Percentiles rank a stretch among this genome's conserved stretches.
Evolutionary conservation across 1,139 yeast species (phyloP).

Genomic region (Suhomyces panamericanus): DNA sequence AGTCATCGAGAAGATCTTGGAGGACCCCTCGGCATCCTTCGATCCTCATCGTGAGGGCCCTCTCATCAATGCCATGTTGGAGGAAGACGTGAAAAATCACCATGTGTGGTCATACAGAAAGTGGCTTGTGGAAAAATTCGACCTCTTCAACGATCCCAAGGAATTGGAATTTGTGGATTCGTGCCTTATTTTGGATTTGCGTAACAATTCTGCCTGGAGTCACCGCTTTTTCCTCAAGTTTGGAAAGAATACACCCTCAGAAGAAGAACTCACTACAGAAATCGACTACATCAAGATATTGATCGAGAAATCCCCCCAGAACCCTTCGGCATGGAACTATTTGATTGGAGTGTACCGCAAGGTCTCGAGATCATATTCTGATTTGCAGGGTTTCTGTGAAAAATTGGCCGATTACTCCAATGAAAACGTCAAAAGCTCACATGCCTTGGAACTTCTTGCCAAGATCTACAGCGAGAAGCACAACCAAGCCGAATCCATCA

Average conservation of each 20-base stretch:
- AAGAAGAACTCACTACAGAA: slow-evolving; percentile 30
- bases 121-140: slow-evolving; percentile 67
- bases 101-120: slow-evolving; percentile 94
- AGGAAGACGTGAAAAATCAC: slow-evolving; percentile 83
- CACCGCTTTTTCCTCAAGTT: slow-evolving; percentile 67
- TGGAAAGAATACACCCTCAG: slow-evolving; percentile 20
- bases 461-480: slow-evolving; percentile 40
- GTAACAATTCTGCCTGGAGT: slow-evolving; percentile 94
- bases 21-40: slow-evolving; percentile 26
- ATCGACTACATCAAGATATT: slow-evolving; percentile 45
- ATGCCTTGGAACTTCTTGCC: slow-evolving; percentile 68
- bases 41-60: slow-evolving; percentile 59
- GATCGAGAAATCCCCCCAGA: slow-evolving; percentile 69
- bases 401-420: slow-evolving; percentile 36
- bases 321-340: slow-evolving; percentile 89
- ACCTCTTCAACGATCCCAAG: slow-evolving; percentile 39
- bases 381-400: slow-evolving; percentile 46
- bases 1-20: slow-evolving; percentile 40
- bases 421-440: slow-evolving; percentile 48
- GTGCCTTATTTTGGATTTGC: slow-evolving; percentile 60
- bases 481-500: slow-evolving; percentile 32
- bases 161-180: slow-evolving; percentile 58
- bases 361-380: slow-evolving; percentile 24
- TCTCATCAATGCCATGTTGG: slow-evolving; percentile 63
- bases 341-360: slow-evolving; percentile 58